Evolutionary conservation across 306 rosid genomes (phyloP).

Genomic region (Sindora glabra): DNA sequence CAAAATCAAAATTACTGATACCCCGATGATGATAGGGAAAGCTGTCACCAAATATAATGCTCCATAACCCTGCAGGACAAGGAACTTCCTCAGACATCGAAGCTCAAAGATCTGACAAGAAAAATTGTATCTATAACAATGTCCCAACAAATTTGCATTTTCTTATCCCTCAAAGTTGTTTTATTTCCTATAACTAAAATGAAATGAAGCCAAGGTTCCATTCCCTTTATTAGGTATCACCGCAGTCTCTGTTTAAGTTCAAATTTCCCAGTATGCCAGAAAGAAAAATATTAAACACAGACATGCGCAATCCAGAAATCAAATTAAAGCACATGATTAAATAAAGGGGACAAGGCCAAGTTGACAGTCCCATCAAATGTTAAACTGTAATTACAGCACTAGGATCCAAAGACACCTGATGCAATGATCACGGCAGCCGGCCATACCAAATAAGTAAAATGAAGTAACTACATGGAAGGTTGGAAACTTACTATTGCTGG

Average conservation of each 20-base stretch:
- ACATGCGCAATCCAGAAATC: background rate
- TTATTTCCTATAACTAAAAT: background rate
- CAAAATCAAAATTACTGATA: conserved; percentile 82
- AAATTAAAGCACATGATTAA: background rate
- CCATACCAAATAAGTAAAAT: background rate
- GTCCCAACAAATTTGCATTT: conserved; percentile 3
- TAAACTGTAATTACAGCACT: background rate
- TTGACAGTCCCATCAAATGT: background rate
- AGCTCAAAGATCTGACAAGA: conserved; percentile 3
- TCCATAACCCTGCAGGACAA: conserved; percentile 86
- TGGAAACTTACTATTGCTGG: conserved; percentile 67
- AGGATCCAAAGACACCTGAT: background rate
- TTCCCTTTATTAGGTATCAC: background rate
- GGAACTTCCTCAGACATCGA: conserved; percentile 21
- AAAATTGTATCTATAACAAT: background rate
- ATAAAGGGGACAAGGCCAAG: background rate
- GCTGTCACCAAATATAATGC: conserved; percentile 84
- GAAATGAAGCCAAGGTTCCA: background rate
- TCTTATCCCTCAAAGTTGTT: background rate
- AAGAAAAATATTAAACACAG: background rate
- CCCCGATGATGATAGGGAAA: conserved; percentile 83
- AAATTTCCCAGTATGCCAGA: background rate
- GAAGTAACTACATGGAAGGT: conserved; percentile 3
- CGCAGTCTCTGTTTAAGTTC: background rate
- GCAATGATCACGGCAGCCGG: background rate